phyloP scores from a whole-genome alignment of 1,284 basidiomycete species.

The Malassezia obtusa region DNA sequence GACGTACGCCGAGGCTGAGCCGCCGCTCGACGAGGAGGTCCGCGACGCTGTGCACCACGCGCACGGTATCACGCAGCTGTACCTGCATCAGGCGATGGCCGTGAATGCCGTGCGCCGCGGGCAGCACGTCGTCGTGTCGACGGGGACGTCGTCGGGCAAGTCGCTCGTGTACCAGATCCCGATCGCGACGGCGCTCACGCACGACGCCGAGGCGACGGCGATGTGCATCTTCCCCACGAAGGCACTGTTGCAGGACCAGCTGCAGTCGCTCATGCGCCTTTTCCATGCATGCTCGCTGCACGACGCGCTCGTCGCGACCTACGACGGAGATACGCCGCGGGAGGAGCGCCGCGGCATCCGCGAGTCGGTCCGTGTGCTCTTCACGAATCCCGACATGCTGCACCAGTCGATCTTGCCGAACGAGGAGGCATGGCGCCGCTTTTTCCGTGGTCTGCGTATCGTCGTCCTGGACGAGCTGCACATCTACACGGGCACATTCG shows the following conservation, averaged over 20 bases:
- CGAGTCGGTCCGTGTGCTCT: conserved; percentile 50
- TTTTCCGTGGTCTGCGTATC: conserved; percentile 60
- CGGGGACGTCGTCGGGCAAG: conserved; percentile 81
- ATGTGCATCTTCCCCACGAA: conserved; percentile 86
- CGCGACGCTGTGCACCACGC: conserved; percentile 57
- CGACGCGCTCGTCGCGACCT: conserved; percentile 61
- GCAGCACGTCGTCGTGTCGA: conserved; percentile 74
- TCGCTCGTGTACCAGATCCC: conserved; percentile 71
- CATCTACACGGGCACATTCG: conserved; percentile 55
- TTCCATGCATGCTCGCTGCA: conserved; percentile 59
- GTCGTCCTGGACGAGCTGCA: conserved; percentile 77
- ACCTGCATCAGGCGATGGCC: conserved; percentile 68
- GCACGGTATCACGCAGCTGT: conserved; percentile 61
- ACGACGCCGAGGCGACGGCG: conserved; percentile 59
- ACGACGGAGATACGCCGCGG: conserved; percentile 76
- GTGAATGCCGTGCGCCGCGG: conserved; percentile 60
- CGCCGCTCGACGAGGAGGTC: conserved; percentile 50
- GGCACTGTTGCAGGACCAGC: conserved; percentile 84
- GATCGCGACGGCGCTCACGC: conserved; percentile 60
- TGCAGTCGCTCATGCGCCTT: conserved; percentile 50
- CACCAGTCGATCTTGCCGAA: conserved; percentile 75
- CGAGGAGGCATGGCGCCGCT: conserved; percentile 74
- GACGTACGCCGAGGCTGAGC: conserved; percentile 25
- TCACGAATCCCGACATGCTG: conserved; percentile 64
- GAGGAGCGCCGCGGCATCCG: conserved; percentile 52